These are phyloP conservation scores for Mimosa pudica DNA, from an alignment of 306 rosid genomes.

Conservation along the genomic window DNA sequence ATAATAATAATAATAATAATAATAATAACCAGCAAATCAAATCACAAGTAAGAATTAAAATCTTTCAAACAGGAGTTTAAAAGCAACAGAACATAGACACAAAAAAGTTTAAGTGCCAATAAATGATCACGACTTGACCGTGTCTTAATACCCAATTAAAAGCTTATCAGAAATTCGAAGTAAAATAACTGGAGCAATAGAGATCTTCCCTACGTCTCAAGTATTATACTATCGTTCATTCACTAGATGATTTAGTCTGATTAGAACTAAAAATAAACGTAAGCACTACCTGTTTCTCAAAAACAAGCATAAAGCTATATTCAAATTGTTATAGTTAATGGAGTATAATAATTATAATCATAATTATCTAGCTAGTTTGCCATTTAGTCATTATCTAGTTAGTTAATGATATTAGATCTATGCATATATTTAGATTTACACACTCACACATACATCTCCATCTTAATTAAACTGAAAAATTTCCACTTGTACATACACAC, in stretches of 20 bases:
- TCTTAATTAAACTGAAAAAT: too few species aligned
- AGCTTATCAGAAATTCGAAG: slow-evolving; percentile 6
- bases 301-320: background rate
- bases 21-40: background rate
- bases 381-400: too few species aligned
- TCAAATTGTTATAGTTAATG: background rate
- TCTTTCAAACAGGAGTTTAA: slow-evolving; percentile 1
- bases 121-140: background rate
- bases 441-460: too few species aligned
- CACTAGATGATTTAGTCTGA: slow-evolving; percentile 10
- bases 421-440: too few species aligned
- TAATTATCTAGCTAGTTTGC: background rate
- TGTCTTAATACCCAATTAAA: background rate
- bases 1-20: too few species aligned
- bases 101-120: background rate
- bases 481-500: too few species aligned
- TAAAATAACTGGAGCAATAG: background rate
- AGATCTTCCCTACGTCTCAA: slow-evolving; percentile 6
- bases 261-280: background rate
- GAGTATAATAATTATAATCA: too few species aligned
- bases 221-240: background rate
- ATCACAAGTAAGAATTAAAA: slow-evolving; percentile 2
- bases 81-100: background rate
- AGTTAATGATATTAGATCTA: too few species aligned
- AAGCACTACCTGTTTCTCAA: background rate